Evolutionary conservation across 2,329 filamentous ascomycete genomes (phyloP).

Genomic region (Drechslerella dactyloides): DNA sequence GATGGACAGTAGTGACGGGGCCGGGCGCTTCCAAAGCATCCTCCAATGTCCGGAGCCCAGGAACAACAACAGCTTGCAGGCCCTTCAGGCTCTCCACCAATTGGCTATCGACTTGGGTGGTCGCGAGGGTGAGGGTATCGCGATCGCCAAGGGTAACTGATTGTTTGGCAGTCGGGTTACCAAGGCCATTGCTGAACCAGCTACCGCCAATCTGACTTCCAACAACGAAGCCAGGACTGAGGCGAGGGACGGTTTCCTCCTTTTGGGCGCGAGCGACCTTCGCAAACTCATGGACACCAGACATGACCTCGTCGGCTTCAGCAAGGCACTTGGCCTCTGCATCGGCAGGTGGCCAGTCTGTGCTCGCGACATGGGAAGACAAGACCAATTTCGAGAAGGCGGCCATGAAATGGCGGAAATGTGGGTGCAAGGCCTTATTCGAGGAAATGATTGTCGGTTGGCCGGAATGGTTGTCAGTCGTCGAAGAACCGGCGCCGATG

Average conservation of each 20-base stretch:
- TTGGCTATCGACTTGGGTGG: slow-evolving; percentile 73
- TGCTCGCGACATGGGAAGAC: slow-evolving; percentile 94
- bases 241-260: slow-evolving; percentile 88
- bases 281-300: slow-evolving; percentile 94
- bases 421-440: slow-evolving; percentile 94
- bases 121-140: slow-evolving; percentile 74
- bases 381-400: slow-evolving; percentile 99
- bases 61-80: slow-evolving; percentile 81
- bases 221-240: slow-evolving; percentile 90
- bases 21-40: slow-evolving; percentile 79
- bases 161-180: slow-evolving; percentile 72
- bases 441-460: slow-evolving; percentile 99
- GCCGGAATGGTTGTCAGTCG: slow-evolving; percentile 97
- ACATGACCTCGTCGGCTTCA: slow-evolving; percentile 93
- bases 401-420: slow-evolving; percentile 99
- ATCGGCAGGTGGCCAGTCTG: slow-evolving; percentile 92
- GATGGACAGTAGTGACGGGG: slow-evolving; percentile 78
- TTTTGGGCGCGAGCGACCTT: slow-evolving; percentile 92
- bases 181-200: slow-evolving; percentile 75
- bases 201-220: slow-evolving; percentile 82
- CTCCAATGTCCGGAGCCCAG: slow-evolving; percentile 83
- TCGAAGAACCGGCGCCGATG: slow-evolving; percentile 93
- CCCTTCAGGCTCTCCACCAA: slow-evolving; percentile 85
- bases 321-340: slow-evolving; percentile 93
- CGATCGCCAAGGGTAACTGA: slow-evolving; percentile 87